A percentile compares a stretch with the other conserved stretches of the same genome.
phyloP scores from a whole-genome alignment of 768 basidiomycete species.

The Leccinellum rugosiceps region DNA sequence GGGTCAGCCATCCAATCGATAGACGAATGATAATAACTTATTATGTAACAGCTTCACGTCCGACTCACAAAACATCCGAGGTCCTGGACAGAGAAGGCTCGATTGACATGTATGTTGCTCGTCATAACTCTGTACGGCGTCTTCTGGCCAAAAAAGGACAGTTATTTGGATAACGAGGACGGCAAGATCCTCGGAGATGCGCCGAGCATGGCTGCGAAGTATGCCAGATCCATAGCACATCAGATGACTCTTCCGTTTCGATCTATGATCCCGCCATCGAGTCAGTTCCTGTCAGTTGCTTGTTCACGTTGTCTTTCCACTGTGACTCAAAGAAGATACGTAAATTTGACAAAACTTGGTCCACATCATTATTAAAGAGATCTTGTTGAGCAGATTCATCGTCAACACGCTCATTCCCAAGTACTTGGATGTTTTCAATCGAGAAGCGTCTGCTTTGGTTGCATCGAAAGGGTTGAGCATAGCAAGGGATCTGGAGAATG shows the following conservation, averaged over 20 bases:
- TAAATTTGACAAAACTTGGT: constrained; percentile 31
- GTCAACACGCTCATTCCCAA: constrained; percentile 27
- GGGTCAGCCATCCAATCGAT: constrained; percentile 38
- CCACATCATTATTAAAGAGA: constrained; percentile 37
- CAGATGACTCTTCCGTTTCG: background rate
- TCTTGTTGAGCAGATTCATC: constrained; percentile 28
- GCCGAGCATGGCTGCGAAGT: constrained; percentile 38
- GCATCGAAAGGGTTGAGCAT: constrained; percentile 43
- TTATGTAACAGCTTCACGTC: constrained; percentile 36
- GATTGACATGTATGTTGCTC: constrained; percentile 40
- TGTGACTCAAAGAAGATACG: background rate
- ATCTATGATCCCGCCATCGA: background rate
- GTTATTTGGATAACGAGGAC: constrained; percentile 44
- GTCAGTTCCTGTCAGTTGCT: background rate
- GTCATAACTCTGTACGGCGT: background rate
- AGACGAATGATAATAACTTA: constrained; percentile 1
- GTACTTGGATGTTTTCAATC: constrained; percentile 40
- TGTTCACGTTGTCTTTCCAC: background rate
- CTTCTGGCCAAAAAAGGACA: background rate
- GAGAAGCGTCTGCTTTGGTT: constrained; percentile 35
- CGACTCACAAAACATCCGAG: constrained; percentile 51
- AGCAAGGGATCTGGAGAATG: constrained; percentile 35
- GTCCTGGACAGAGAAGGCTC: constrained; percentile 47
- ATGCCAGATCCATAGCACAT: constrained; percentile 45
- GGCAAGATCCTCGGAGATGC: constrained; percentile 54